Conservation (phyloP, 2,329 filamentous ascomycete genomes). For the Colletotrichum higginsianum region DNA sequence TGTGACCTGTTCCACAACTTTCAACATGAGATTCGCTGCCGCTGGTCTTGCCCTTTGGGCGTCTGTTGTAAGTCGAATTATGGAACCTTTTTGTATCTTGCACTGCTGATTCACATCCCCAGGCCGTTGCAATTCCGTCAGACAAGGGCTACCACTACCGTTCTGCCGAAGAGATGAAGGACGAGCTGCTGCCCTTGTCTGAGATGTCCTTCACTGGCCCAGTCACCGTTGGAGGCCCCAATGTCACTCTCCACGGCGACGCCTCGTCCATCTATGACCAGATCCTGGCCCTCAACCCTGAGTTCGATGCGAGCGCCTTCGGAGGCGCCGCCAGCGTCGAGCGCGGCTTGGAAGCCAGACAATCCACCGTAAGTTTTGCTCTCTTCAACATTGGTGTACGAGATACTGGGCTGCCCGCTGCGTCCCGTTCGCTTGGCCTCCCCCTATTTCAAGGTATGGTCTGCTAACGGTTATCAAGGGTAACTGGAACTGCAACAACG, state of each 20-base stretch:
- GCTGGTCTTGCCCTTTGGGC: slow-evolving; percentile 18
- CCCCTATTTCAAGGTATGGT: too few species aligned
- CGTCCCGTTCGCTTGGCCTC: not conserved
- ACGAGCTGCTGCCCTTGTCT: not conserved
- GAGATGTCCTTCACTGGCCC: slow-evolving; percentile 28
- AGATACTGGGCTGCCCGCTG: not conserved
- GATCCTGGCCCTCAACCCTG: slow-evolving; percentile 24
- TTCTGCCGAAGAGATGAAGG: slow-evolving; percentile 11
- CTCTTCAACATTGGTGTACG: not conserved
- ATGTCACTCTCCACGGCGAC: slow-evolving; percentile 31
- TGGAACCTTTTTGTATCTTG: not conserved
- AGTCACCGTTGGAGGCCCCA: slow-evolving; percentile 15
- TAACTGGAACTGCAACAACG: slow-evolving; percentile 16
- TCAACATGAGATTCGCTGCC: slow-evolving; percentile 16
- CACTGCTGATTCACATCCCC: not conserved
- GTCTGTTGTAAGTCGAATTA: not conserved
- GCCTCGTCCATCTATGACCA: slow-evolving; percentile 26
- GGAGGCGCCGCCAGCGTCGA: not conserved
- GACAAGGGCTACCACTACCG: slow-evolving; percentile 17
- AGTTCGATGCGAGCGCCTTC: slow-evolving; percentile 7
- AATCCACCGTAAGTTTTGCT: slow-evolving; percentile 9
- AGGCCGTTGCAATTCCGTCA: not conserved
- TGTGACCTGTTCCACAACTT: not conserved
- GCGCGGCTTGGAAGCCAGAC: slow-evolving; percentile 5
- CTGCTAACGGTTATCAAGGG: not conserved